Evolutionary conservation across 2,329 filamentous ascomycete species (phyloP).

Genomic region (Graphilbum sp.): DNA sequence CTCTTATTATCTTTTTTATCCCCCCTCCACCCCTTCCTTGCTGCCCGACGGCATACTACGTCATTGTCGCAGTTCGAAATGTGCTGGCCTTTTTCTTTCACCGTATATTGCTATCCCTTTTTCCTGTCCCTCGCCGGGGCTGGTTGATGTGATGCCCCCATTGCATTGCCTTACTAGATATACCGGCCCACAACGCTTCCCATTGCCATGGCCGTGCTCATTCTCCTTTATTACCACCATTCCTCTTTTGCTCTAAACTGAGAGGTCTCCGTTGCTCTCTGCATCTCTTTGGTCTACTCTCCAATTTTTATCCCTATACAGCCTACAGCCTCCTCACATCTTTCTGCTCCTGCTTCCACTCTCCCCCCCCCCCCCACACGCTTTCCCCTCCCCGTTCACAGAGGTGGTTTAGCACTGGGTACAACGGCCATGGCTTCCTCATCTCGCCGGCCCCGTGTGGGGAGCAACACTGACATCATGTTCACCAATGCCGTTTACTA

Average conservation of each 20-base stretch:
- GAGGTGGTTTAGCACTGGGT: too few species aligned
- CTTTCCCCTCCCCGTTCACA: too few species aligned
- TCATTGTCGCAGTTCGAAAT: neutral
- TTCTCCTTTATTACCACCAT: neutral
- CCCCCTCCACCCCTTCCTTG: conserved; percentile 1
- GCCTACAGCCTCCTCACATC: too few species aligned
- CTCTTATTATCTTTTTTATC: neutral
- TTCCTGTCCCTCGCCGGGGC: neutral
- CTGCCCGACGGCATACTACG: conserved; percentile 4
- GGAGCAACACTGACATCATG: conserved; percentile 32
- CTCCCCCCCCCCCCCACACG: neutral
- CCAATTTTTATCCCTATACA: too few species aligned
- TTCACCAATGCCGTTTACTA: conserved; percentile 69
- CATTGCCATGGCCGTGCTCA: too few species aligned
- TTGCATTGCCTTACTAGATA: neutral
- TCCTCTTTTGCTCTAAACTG: neutral
- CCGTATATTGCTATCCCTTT: neutral
- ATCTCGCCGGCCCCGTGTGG: conserved; percentile 27
- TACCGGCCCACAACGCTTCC: too few species aligned
- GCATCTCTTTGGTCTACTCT: neutral
- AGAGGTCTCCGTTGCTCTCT: neutral
- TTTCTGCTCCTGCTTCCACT: too few species aligned
- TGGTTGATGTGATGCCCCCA: neutral
- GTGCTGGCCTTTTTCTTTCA: conserved; percentile 3
- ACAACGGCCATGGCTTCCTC: conserved; percentile 18